Evolutionary conservation across 2,329 filamentous ascomycete genomes (phyloP).

Genomic region (Aspergillus quadricinctus): DNA sequence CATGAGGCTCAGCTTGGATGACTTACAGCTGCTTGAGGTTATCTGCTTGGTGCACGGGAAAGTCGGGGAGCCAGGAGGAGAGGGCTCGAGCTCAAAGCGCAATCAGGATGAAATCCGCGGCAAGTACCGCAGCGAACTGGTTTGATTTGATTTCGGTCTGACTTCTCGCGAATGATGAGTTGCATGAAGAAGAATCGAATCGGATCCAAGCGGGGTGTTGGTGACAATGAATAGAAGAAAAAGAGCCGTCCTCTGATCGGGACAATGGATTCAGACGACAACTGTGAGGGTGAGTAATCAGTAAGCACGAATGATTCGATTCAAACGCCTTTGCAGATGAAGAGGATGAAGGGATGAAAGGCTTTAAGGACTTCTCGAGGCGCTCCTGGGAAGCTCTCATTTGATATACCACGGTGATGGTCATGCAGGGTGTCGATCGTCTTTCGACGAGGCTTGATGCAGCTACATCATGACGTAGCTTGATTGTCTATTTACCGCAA

Average conservation of each 20-base stretch:
- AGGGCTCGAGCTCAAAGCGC: background rate
- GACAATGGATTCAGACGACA: background rate
- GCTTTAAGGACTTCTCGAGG: conserved; percentile 33
- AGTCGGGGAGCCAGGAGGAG: background rate
- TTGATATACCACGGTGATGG: conserved; percentile 41
- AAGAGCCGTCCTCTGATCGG: background rate
- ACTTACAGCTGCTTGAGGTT: background rate
- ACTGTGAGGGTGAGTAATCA: background rate
- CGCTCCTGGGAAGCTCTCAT: conserved; percentile 39
- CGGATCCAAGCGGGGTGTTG: conserved; percentile 1
- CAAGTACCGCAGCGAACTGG: background rate
- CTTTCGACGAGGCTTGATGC: conserved; percentile 34
- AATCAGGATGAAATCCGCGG: background rate
- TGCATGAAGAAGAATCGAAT: conserved; percentile 2
- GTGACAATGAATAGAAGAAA: conserved; percentile 5
- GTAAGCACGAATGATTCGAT: background rate
- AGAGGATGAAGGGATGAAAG: conserved; percentile 24
- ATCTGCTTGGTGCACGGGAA: background rate
- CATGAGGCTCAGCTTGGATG: background rate
- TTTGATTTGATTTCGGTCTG: background rate
- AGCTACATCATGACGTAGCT: conserved; percentile 25
- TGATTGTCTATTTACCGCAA: conserved; percentile 11
- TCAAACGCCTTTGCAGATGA: conserved; percentile 13
- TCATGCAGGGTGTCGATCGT: conserved; percentile 45
- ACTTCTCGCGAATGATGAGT: conserved; percentile 16